Conservation (phyloP, 768 basidiomycete genomes). For the Xanthoconium purpureum region DNA sequence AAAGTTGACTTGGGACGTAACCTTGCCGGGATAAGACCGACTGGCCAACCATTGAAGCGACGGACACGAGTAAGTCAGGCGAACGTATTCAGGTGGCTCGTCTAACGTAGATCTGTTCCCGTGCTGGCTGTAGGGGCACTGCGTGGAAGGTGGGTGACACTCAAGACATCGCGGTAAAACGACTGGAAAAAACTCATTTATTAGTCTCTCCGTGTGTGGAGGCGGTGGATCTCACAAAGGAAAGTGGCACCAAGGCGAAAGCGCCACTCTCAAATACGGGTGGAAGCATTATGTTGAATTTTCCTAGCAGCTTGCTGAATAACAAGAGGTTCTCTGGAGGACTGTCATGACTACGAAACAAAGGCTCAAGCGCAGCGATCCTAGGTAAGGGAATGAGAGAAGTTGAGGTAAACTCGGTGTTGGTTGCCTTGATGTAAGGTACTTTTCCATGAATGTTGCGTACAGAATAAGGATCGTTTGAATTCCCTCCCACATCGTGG, state of each 20-base stretch:
- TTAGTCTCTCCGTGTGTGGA: background rate
- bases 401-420: constrained; percentile 28
- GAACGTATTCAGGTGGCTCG: background rate
- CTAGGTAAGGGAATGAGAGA: constrained; percentile 5
- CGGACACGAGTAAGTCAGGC: background rate
- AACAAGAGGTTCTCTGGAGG: background rate
- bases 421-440: constrained; percentile 69
- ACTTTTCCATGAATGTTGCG: constrained; percentile 96
- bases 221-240: constrained; percentile 9
- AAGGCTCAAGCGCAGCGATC: background rate
- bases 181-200: no score
- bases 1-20: constrained; percentile 7
- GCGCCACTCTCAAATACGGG: constrained; percentile 1
- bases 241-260: background rate
- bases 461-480: constrained; percentile 31
- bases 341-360: constrained; percentile 7
- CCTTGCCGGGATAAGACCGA: constrained; percentile 1
- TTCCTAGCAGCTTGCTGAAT: background rate
- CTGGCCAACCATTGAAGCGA: background rate
- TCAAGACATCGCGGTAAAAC: background rate
- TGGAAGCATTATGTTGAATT: background rate
- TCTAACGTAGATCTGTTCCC: background rate
- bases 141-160: constrained; percentile 9
- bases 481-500: no score
- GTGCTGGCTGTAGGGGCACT: background rate